Conservation (phyloP, 2,329 filamentous ascomycete species). For the Alternaria sp. region DNA sequence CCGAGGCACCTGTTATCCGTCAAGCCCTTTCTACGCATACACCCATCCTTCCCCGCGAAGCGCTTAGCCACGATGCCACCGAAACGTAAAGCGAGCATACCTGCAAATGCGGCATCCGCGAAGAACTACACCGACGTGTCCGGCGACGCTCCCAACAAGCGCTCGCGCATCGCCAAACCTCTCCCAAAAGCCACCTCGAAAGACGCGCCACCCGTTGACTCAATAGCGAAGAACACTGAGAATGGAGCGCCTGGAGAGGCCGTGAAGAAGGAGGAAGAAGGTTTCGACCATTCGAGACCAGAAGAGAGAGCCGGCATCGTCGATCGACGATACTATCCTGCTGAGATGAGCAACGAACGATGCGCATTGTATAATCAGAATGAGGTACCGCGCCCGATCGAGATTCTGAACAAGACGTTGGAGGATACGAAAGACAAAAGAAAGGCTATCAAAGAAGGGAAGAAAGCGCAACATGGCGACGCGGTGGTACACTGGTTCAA, state of each 20-base stretch:
- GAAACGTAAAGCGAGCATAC: slow-evolving; percentile 35
- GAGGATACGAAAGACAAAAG: slow-evolving; percentile 64
- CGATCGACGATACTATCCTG: slow-evolving; percentile 74
- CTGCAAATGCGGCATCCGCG: slow-evolving; percentile 38
- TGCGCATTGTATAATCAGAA: slow-evolving; percentile 76
- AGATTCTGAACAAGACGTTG: slow-evolving; percentile 67
- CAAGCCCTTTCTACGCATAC: neutral
- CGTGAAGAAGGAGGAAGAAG: slow-evolving; percentile 7
- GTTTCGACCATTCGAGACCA: slow-evolving; percentile 46
- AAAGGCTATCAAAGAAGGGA: slow-evolving; percentile 50
- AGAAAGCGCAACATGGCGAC: slow-evolving; percentile 52
- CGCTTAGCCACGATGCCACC: slow-evolving; percentile 20
- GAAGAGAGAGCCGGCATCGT: slow-evolving; percentile 51
- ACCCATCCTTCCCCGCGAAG: neutral
- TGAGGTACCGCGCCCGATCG: slow-evolving; percentile 74
- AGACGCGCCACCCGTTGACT: slow-evolving; percentile 2
- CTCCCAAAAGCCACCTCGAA: slow-evolving; percentile 32
- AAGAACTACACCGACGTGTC: slow-evolving; percentile 42
- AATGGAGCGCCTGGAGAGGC: slow-evolving; percentile 25
- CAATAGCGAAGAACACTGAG: slow-evolving; percentile 18
- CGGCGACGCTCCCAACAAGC: slow-evolving; percentile 46
- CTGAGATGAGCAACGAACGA: slow-evolving; percentile 82
- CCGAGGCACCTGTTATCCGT: neutral
- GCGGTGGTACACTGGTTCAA: slow-evolving; percentile 92
- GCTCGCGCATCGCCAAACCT: slow-evolving; percentile 42